Evolutionary conservation across 192 early-diverging fungal species (phyloP).

Genomic region (Entomortierella parvispora): DNA sequence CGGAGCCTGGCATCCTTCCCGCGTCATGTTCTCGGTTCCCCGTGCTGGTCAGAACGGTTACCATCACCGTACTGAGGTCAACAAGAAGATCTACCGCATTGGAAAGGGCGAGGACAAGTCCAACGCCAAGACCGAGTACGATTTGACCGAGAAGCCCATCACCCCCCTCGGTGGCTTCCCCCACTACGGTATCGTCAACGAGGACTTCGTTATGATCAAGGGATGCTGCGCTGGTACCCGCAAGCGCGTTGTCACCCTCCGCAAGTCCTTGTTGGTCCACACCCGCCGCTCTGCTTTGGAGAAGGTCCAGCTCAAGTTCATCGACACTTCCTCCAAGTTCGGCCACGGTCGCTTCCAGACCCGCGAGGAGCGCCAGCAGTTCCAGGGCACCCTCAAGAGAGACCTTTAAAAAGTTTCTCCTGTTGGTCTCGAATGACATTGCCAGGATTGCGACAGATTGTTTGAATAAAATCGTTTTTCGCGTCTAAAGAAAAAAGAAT

Average conservation of each 20-base stretch:
- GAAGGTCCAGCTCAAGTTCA: constrained; percentile 97
- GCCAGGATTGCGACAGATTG: too few species aligned
- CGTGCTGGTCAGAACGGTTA: constrained; percentile 99
- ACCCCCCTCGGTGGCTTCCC: constrained; percentile 99
- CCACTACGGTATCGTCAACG: constrained; percentile 98
- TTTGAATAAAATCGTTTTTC: too few species aligned
- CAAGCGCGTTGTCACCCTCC: constrained; percentile 97
- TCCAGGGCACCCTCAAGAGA: constrained; percentile 94
- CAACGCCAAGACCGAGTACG: constrained; percentile 95
- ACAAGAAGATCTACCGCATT: constrained; percentile 99
- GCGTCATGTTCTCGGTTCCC: constrained; percentile 99
- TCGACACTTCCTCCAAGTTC: constrained; percentile 99
- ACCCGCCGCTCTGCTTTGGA: constrained; percentile 97
- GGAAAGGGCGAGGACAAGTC: constrained; percentile 85
- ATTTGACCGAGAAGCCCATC: constrained; percentile 94
- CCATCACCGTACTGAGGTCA: constrained; percentile 99
- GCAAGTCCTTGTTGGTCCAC: constrained; percentile 97
- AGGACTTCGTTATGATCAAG: constrained; percentile 99
- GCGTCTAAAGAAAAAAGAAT: too few species aligned
- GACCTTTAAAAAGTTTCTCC: constrained; percentile 60
- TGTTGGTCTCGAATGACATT: too few species aligned
- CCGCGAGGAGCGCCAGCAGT: constrained; percentile 92
- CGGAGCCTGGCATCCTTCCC: constrained; percentile 97
- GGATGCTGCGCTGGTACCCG: constrained; percentile 95
- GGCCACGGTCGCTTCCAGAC: constrained; percentile 99